phyloP scores from a whole-genome alignment of 306 rosid genomes.

The Castanospermum australe region DNA sequence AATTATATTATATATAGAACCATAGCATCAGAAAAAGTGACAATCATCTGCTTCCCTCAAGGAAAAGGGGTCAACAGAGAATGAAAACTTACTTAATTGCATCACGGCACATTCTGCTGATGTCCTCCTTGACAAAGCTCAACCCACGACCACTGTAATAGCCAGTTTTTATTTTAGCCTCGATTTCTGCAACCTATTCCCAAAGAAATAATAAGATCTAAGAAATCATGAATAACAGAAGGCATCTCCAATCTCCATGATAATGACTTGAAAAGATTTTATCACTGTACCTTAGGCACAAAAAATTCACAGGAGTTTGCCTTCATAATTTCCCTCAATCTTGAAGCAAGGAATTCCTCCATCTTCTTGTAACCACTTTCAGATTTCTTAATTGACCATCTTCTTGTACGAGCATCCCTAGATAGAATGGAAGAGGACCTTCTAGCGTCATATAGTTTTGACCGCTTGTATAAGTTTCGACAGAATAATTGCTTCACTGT shows the following conservation, averaged over 20 bases:
- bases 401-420: conserved; percentile 97
- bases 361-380: conserved; percentile 91
- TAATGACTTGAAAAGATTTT: background rate
- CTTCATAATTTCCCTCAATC: conserved; percentile 89
- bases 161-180: conserved; percentile 78
- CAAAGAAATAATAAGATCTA: conserved; percentile 12
- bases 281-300: conserved; percentile 76
- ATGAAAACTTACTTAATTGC: conserved; percentile 78
- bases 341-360: conserved; percentile 88
- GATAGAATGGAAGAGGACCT: conserved; percentile 94
- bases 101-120: conserved; percentile 95
- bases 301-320: conserved; percentile 78
- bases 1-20: too few species aligned
- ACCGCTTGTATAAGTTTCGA: conserved; percentile 86
- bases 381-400: conserved; percentile 94
- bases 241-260: background rate
- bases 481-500: conserved; percentile 76
- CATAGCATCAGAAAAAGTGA: conserved; percentile 7
- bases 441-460: conserved; percentile 95
- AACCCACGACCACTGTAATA: conserved; percentile 87
- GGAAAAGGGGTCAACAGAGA: background rate
- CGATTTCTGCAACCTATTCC: conserved; percentile 88
- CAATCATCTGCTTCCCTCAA: background rate
- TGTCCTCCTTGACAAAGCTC: conserved; percentile 86
- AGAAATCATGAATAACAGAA: conserved; percentile 10